Evolutionary conservation across 2,329 filamentous ascomycete genomes (phyloP).

Genomic region (Volutella citrinella): DNA sequence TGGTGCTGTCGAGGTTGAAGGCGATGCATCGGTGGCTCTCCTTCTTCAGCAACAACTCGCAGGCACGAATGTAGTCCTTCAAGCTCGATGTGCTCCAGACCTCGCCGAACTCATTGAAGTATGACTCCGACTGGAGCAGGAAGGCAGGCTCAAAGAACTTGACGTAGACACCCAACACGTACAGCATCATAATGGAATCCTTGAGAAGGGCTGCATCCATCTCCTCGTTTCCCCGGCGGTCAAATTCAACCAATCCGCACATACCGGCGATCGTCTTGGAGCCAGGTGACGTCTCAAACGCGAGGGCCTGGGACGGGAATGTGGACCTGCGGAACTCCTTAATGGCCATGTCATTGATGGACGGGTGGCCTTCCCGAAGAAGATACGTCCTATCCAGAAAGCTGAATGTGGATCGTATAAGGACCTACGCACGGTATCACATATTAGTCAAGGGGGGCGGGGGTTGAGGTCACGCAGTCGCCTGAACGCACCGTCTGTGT

Average conservation of each 20-base stretch:
- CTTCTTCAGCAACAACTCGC: slow-evolving; percentile 63
- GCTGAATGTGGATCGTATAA: slow-evolving; percentile 85
- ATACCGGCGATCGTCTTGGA: slow-evolving; percentile 48
- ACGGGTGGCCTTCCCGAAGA: slow-evolving; percentile 64
- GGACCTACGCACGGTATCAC: too few species aligned
- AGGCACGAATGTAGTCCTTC: slow-evolving; percentile 71
- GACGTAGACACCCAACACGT: slow-evolving; percentile 79
- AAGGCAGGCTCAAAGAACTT: slow-evolving; percentile 77
- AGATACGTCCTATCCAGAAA: slow-evolving; percentile 91
- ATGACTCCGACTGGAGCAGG: slow-evolving; percentile 63
- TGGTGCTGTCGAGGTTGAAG: slow-evolving; percentile 80
- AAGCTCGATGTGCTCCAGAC: slow-evolving; percentile 62
- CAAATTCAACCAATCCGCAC: slow-evolving; percentile 71
- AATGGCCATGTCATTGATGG: slow-evolving; percentile 79
- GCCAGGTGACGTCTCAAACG: slow-evolving; percentile 21
- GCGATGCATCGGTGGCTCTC: slow-evolving; percentile 77
- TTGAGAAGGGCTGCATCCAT: slow-evolving; percentile 67
- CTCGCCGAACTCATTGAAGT: slow-evolving; percentile 68
- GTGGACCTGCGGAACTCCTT: slow-evolving; percentile 66
- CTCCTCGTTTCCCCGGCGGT: slow-evolving; percentile 57
- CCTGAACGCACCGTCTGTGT: slow-evolving; percentile 73
- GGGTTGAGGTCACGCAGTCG: too few species aligned
- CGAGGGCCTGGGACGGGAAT: slow-evolving; percentile 34
- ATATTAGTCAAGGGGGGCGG: too few species aligned
- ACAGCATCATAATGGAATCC: slow-evolving; percentile 76